These are phyloP conservation scores for Limtongia smithiae DNA, from an alignment of 805 yeast species.

Conservation along the genomic window DNA sequence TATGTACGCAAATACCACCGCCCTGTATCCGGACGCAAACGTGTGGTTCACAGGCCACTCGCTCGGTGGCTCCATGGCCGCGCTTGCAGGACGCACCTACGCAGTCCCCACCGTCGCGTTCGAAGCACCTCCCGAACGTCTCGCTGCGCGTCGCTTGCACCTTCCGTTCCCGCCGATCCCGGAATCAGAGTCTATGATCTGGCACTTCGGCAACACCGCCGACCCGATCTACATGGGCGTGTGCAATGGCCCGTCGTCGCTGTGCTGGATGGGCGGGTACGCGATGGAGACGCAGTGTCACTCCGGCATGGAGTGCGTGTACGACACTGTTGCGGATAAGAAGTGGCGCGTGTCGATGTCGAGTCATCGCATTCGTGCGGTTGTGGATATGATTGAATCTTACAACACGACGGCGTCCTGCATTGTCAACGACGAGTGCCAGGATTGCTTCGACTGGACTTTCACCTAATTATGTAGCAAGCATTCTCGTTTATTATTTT, in stretches of 20 bases:
- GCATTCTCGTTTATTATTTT: slow-evolving; percentile 48
- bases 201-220: slow-evolving; percentile 97
- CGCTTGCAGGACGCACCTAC: slow-evolving; percentile 81
- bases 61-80: slow-evolving; percentile 83
- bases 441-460: slow-evolving; percentile 29
- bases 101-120: slow-evolving; percentile 88
- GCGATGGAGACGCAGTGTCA: slow-evolving; percentile 98
- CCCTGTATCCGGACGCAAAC: slow-evolving; percentile 62
- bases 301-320: slow-evolving; percentile 79
- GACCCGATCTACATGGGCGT: slow-evolving; percentile 97
- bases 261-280: slow-evolving; percentile 90
- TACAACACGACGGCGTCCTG: slow-evolving; percentile 81
- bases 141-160: slow-evolving; percentile 81
- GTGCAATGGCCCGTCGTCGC: slow-evolving; percentile 88
- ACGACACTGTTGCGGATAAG: slow-evolving; percentile 81
- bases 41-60: slow-evolving; percentile 97
- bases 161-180: slow-evolving; percentile 83
- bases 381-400: slow-evolving; percentile 64
- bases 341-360: slow-evolving; percentile 81
- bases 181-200: slow-evolving; percentile 69
- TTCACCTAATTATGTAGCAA: slow-evolving; percentile 18
- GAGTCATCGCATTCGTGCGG: slow-evolving; percentile 88
- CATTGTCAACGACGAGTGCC: slow-evolving; percentile 21
- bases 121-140: slow-evolving; percentile 89
- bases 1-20: slow-evolving; percentile 68